Evolutionary conservation across 805 yeast genomes (phyloP).

Genomic region (Saccharomycopsis capsularis): DNA sequence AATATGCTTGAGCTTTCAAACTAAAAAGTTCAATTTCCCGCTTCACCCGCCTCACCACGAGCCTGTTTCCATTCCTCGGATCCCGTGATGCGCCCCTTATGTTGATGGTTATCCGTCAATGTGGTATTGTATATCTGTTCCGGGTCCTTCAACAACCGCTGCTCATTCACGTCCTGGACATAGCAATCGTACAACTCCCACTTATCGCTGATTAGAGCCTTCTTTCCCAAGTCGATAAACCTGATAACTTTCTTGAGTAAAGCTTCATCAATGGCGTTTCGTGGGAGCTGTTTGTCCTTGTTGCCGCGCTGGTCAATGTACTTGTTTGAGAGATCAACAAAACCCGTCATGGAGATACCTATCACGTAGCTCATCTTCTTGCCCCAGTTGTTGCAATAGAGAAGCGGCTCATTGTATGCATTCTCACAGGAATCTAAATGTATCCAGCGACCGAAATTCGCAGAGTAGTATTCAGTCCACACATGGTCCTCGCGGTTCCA

Average conservation of each 20-base stretch:
- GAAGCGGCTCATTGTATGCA: slow-evolving; percentile 70
- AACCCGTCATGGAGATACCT: slow-evolving; percentile 57
- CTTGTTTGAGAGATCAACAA: slow-evolving; percentile 61
- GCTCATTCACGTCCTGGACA: slow-evolving; percentile 33
- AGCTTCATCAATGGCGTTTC: slow-evolving; percentile 39
- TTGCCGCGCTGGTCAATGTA: slow-evolving; percentile 43
- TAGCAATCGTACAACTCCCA: slow-evolving; percentile 34
- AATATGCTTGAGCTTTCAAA: too few relatives aligned
- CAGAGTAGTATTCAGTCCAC: slow-evolving; percentile 87
- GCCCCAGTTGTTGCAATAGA: slow-evolving; percentile 85
- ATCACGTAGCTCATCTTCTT: slow-evolving; percentile 86
- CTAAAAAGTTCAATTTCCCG: too few relatives aligned
- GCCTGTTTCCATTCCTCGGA: slow-evolving; percentile 63
- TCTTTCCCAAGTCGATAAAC: slow-evolving; percentile 30
- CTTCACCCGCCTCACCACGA: slow-evolving; percentile 81
- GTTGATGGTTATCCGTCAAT: slow-evolving; percentile 22
- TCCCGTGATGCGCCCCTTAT: slow-evolving; percentile 62
- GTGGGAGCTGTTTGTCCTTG: slow-evolving; percentile 34
- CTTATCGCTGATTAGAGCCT: slow-evolving; percentile 29
- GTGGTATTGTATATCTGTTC: slow-evolving; percentile 12
- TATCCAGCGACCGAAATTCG: slow-evolving; percentile 59
- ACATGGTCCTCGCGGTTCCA: slow-evolving; percentile 95
- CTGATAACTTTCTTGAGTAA: slow-evolving; percentile 32
- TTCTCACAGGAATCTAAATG: slow-evolving; percentile 88
- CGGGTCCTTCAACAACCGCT: slow-evolving; percentile 26